Base-by-base conservation (phyloP, 208 protist genomes). In the Leishmania mexicana region DNA sequence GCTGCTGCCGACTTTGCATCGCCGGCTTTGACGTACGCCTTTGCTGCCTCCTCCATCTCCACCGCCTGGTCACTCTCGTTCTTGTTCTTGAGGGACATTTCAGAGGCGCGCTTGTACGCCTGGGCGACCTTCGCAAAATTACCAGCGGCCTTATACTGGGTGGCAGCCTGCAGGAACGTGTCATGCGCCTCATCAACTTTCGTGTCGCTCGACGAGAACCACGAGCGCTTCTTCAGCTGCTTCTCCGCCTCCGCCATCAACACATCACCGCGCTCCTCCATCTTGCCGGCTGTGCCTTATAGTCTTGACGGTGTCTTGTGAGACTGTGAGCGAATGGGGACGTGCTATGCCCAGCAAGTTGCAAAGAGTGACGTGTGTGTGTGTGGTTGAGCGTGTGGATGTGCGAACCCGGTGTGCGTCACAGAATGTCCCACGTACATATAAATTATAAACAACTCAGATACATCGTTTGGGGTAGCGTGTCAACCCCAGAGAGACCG, bases 131-230 rank as follows among this genome's bases (percentile, higher is more conserved):
- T 96, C 19, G 73, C 45, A 79, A 94, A 96, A 81, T 93, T 89
- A 42, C 87, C 89, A 28, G 81, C 83, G 8, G 92, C 91, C 83
- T 96, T 96, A 87, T 95, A 98, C 81, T 96, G 90, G 78, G 93
- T 94, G 24, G 88, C 89, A 6, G 95, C 95, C 75, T 94, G 89
- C 54, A 92, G 75, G 62, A 96, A 95, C 76, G 87, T 90, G n/a
- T 95, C 93, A 77, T 91, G 93, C 19, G 95, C 93, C 62, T 87
- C 89, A 58, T 96, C 92, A 42, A 75, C 68, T 76, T 96, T 95
- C 62, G 88, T 85, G 67, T 85, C 87, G 57, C 83, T 79, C 79
- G 87, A 90, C 62, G 84, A 90, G 54, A 93, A 95, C 79, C 91
- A 86, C 24, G 86, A 94, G 74, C 87, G 90, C 86, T 94, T 95